Percentiles rank a stretch among this genome's conserved stretches.
These are phyloP conservation scores for Aureobasidium sp. DNA, from an alignment of 2,329 filamentous ascomycete genomes.

Conservation along the genomic window DNA sequence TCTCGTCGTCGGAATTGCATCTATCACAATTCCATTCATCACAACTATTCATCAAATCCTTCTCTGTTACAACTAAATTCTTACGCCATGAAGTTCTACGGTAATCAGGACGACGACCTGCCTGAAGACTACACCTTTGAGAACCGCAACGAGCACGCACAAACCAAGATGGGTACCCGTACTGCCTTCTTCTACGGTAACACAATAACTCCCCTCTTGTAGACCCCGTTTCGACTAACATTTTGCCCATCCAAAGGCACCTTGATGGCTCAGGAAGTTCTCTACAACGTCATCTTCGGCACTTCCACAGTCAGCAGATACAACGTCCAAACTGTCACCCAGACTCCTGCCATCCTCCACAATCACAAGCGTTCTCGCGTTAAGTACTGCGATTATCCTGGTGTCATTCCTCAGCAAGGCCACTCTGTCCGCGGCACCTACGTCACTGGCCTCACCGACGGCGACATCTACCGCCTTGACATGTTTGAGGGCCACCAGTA, in stretches of 20 bases:
- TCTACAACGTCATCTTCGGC: constrained; percentile 76
- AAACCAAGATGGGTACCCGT: constrained; percentile 38
- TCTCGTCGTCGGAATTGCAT: background rate
- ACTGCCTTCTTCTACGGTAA: constrained; percentile 59
- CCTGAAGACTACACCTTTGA: background rate
- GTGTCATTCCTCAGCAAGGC: constrained; percentile 47
- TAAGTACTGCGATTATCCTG: constrained; percentile 67
- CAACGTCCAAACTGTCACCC: constrained; percentile 45
- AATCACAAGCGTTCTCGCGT: constrained; percentile 67
- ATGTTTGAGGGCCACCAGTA: constrained; percentile 77
- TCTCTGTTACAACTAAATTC: background rate
- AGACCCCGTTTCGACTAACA: background rate
- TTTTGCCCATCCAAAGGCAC: constrained; percentile 32
- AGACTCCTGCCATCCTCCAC: constrained; percentile 69
- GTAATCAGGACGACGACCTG: background rate
- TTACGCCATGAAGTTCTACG: background rate
- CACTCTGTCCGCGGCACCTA: constrained; percentile 63
- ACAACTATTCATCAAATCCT: background rate
- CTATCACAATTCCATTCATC: background rate
- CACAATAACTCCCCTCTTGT: too few species aligned
- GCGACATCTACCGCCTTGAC: constrained; percentile 69
- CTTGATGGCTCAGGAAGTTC: constrained; percentile 78
- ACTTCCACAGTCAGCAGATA: constrained; percentile 42
- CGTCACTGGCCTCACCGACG: constrained; percentile 69
- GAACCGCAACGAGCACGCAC: background rate